Evolutionary conservation across 805 yeast genomes (phyloP).

Genomic region (Zygosaccharomyces lentus): DNA sequence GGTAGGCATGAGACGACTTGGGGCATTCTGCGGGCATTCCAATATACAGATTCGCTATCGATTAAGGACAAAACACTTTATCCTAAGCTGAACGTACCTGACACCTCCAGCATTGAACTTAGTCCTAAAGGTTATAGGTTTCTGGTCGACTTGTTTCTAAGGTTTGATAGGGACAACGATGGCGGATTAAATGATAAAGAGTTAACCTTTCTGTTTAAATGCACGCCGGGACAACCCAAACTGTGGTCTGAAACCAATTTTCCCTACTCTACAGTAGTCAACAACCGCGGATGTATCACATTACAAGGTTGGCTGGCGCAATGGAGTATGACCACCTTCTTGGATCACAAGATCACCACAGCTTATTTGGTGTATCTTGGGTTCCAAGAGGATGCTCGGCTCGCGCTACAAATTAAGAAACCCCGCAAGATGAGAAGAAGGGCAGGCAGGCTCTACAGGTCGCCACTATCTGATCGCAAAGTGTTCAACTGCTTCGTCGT

Average conservation of each 20-base stretch:
- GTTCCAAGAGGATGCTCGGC: conserved; percentile 51
- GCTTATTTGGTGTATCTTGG: conserved; percentile 90
- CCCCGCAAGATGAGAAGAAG: conserved; percentile 67
- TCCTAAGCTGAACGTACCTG: conserved; percentile 74
- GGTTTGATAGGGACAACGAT: conserved; percentile 92
- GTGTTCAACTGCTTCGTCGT: conserved; percentile 86
- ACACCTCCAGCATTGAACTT: conserved; percentile 76
- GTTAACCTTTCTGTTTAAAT: conserved; percentile 62
- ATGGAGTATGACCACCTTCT: conserved; percentile 93
- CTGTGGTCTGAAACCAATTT: conserved; percentile 83
- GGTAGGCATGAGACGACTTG: conserved; percentile 97
- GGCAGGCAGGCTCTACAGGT: conserved; percentile 62
- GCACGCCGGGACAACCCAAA: conserved; percentile 90
- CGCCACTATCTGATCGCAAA: conserved; percentile 72
- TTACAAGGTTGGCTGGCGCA: conserved; percentile 98
- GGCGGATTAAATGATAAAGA: conserved; percentile 86
- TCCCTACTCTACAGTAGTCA: conserved; percentile 83
- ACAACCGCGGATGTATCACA: conserved; percentile 84
- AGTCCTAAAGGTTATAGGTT: conserved; percentile 91
- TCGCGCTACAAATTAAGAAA: conserved; percentile 75
- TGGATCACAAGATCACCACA: conserved; percentile 77
- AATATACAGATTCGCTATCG: conserved; percentile 88
- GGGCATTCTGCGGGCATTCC: conserved; percentile 86
- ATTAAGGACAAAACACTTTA: conserved; percentile 72
- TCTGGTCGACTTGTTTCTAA: conserved; percentile 80